A percentile compares a stretch with the other conserved stretches of the same genome.
phyloP scores from a whole-genome alignment of 2,329 filamentous ascomycete species.

The Cercospora zeina region DNA sequence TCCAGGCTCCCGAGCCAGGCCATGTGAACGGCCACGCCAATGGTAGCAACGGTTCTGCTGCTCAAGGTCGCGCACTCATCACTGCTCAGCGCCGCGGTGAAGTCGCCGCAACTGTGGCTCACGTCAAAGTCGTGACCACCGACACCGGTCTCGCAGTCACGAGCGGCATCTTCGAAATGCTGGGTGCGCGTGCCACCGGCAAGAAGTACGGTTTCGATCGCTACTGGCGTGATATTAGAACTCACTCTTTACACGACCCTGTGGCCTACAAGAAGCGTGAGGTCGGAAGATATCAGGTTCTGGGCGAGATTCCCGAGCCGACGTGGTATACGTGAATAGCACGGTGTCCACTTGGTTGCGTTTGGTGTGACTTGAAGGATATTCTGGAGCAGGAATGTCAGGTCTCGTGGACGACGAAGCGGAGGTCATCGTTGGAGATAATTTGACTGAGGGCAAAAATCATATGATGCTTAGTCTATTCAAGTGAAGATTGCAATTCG shows the following conservation, averaged over 20 bases:
- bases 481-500: not conserved
- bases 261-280: constrained; percentile 68
- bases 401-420: not conserved
- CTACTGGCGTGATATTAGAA: constrained; percentile 67
- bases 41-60: constrained; percentile 24
- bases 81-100: constrained; percentile 59
- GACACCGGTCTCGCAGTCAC: constrained; percentile 61
- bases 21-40: constrained; percentile 26
- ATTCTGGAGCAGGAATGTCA: constrained; percentile 7
- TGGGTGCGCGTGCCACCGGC: constrained; percentile 59
- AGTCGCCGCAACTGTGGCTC: constrained; percentile 63
- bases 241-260: constrained; percentile 66
- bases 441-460: not conserved
- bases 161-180: constrained; percentile 64
- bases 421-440: not conserved
- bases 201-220: constrained; percentile 62
- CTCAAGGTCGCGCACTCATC: constrained; percentile 44
- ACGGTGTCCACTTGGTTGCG: constrained; percentile 13
- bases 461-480: not conserved
- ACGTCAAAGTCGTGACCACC: constrained; percentile 63
- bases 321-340: constrained; percentile 24
- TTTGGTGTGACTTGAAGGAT: constrained; percentile 10
- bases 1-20: constrained; percentile 22
- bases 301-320: constrained; percentile 42
- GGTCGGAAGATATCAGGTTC: constrained; percentile 58